A percentile compares a stretch with the other conserved stretches of the same genome.
Conservation (phyloP, 176 grass and related monocot species). For the Avena sativa region DNA sequence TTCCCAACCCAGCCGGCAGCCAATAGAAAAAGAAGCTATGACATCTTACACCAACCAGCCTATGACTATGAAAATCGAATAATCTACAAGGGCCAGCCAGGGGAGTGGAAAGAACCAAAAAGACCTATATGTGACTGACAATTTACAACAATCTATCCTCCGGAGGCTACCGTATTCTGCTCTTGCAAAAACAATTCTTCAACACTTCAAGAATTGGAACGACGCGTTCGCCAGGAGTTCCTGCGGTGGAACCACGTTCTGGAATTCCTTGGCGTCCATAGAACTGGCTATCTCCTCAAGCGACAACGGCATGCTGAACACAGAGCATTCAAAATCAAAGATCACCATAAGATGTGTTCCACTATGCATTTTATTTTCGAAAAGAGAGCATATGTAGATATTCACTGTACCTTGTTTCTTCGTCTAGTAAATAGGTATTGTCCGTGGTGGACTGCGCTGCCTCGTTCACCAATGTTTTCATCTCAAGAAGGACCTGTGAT, state of each 20-base stretch:
- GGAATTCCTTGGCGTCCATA: constrained; percentile 77
- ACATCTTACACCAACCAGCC: constrained; percentile 19
- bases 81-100: constrained; percentile 25
- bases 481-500: constrained; percentile 65
- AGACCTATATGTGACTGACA: constrained; percentile 24
- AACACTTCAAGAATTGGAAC: constrained; percentile 82
- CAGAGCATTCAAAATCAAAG: constrained; percentile 6
- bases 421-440: constrained; percentile 68
- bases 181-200: neutral
- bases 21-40: neutral
- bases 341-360: neutral
- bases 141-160: constrained; percentile 47
- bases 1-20: constrained; percentile 31
- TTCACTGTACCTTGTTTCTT: constrained; percentile 57
- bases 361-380: neutral
- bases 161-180: constrained; percentile 18
- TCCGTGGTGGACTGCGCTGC: constrained; percentile 42
- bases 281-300: constrained; percentile 75
- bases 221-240: constrained; percentile 62
- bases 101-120: constrained; percentile 25
- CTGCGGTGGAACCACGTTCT: constrained; percentile 64
- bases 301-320: constrained; percentile 69
- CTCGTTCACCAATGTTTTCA: constrained; percentile 53
- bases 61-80: constrained; percentile 30
- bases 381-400: neutral